Evolutionary conservation across 805 yeast species (phyloP).

Genomic region (Clavispora phyllophila): DNA sequence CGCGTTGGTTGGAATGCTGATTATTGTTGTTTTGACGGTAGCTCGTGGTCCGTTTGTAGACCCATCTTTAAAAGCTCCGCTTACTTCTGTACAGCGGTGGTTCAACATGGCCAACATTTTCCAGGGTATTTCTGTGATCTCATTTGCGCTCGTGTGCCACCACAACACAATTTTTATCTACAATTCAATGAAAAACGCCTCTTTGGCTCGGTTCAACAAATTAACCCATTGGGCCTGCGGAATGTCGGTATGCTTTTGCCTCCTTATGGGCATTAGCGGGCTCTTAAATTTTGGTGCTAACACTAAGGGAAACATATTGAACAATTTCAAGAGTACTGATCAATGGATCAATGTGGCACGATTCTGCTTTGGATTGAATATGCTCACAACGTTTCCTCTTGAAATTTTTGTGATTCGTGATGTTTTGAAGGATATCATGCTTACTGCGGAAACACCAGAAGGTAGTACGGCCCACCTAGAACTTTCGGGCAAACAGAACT

Average conservation of each 20-base stretch:
- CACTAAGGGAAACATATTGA: slow-evolving; percentile 83
- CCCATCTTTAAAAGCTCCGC: slow-evolving; percentile 41
- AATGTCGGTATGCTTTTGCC: slow-evolving; percentile 75
- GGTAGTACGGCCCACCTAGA: slow-evolving; percentile 35
- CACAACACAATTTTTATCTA: slow-evolving; percentile 89
- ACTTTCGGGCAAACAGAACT: slow-evolving; percentile 47
- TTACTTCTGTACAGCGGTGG: slow-evolving; percentile 43
- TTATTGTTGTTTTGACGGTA: slow-evolving; percentile 70
- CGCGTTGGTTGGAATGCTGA: slow-evolving; percentile 78
- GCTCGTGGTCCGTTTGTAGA: slow-evolving; percentile 65
- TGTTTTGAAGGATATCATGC: slow-evolving; percentile 63
- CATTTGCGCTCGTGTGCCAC: slow-evolving; percentile 93
- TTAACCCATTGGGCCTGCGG: slow-evolving; percentile 82
- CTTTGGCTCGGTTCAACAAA: slow-evolving; percentile 65
- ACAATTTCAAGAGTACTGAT: slow-evolving; percentile 78
- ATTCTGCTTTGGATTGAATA: slow-evolving; percentile 84
- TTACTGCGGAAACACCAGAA: slow-evolving; percentile 8
- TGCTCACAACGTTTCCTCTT: slow-evolving; percentile 87
- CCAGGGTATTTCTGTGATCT: slow-evolving; percentile 90
- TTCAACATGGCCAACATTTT: slow-evolving; percentile 57
- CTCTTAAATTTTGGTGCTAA: slow-evolving; percentile 66
- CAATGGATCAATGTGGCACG: slow-evolving; percentile 78
- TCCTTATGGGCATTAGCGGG: slow-evolving; percentile 75
- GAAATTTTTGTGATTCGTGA: slow-evolving; percentile 90
- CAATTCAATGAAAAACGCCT: slow-evolving; percentile 73